phyloP scores from a whole-genome alignment of 257 asterid genomes.

The Orobanche coerulescens region DNA sequence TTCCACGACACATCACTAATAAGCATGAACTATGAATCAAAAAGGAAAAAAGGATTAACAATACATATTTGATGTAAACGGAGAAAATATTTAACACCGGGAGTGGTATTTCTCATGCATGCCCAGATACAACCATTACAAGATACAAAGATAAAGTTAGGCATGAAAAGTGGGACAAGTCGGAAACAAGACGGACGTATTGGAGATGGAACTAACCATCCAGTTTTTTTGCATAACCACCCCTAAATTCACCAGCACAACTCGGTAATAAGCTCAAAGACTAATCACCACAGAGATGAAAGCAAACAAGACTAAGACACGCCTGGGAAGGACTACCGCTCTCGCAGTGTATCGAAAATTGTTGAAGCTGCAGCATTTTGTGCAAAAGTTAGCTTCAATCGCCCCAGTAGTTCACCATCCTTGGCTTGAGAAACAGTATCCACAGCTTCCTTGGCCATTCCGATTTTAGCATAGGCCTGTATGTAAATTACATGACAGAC shows the following conservation, averaged over 20 bases:
- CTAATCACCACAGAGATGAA: neutral
- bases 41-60: neutral
- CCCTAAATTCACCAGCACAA: slow-evolving; percentile 8
- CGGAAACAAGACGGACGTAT: no score
- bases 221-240: neutral
- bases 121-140: neutral
- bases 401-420: slow-evolving; percentile 81
- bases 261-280: neutral
- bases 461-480: slow-evolving; percentile 87
- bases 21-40: neutral
- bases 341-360: slow-evolving; percentile 71
- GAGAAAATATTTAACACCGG: neutral
- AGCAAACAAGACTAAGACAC: slow-evolving; percentile 37
- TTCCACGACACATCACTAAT: no score
- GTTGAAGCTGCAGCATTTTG: slow-evolving; percentile 76
- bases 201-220: neutral
- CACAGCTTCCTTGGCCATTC: slow-evolving; percentile 96
- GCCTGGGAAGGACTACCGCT: slow-evolving; percentile 70
- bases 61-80: neutral
- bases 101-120: neutral
- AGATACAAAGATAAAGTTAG: neutral
- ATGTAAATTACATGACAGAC: slow-evolving; percentile 4
- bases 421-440: slow-evolving; percentile 89
- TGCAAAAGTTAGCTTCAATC: slow-evolving; percentile 54
- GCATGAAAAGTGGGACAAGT: no score